phyloP scores from a whole-genome alignment of 495 filamentous ascomycete genomes.

The Penicillium ucsense region DNA sequence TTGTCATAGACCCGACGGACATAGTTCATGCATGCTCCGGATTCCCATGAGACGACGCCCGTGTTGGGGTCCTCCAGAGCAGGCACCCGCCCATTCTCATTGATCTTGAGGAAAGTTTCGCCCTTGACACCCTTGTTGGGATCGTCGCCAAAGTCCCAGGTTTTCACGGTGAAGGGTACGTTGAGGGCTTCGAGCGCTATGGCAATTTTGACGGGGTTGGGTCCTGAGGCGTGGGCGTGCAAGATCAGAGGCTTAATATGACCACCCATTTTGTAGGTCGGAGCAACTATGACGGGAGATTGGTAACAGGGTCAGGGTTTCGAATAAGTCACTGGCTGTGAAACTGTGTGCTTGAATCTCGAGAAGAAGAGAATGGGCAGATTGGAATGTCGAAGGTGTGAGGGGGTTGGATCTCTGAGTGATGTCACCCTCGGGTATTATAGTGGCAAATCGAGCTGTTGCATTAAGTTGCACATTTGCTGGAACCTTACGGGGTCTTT shows the following conservation, averaged over 20 bases:
- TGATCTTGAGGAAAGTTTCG: conserved; percentile 66
- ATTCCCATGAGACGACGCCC: conserved; percentile 30
- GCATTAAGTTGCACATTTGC: too few species aligned
- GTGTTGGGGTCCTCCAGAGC: conserved; percentile 47
- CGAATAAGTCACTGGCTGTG: too few species aligned
- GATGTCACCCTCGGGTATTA: conserved; percentile 9
- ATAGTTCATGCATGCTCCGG: conserved; percentile 30
- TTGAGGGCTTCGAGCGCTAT: conserved; percentile 74
- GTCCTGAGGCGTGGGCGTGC: conserved; percentile 31
- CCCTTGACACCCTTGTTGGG: conserved; percentile 46
- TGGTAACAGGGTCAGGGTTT: too few species aligned
- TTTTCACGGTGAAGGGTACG: conserved; percentile 49
- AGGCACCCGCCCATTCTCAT: conserved; percentile 83
- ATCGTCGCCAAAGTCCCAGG: conserved; percentile 50
- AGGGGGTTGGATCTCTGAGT: conserved; percentile 4
- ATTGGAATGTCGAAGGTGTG: not conserved
- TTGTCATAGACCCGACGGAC: conserved; percentile 25
- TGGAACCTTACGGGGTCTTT: too few species aligned
- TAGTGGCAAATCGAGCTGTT: too few species aligned
- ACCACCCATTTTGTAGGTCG: conserved; percentile 2
- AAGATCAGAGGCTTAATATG: conserved; percentile 21
- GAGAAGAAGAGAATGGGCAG: too few species aligned
- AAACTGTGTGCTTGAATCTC: too few species aligned
- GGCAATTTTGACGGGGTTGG: conserved; percentile 54
- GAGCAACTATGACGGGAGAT: too few species aligned